phyloP scores from a whole-genome alignment of 345 rosid species.

The Hibiscus mutabilis region DNA sequence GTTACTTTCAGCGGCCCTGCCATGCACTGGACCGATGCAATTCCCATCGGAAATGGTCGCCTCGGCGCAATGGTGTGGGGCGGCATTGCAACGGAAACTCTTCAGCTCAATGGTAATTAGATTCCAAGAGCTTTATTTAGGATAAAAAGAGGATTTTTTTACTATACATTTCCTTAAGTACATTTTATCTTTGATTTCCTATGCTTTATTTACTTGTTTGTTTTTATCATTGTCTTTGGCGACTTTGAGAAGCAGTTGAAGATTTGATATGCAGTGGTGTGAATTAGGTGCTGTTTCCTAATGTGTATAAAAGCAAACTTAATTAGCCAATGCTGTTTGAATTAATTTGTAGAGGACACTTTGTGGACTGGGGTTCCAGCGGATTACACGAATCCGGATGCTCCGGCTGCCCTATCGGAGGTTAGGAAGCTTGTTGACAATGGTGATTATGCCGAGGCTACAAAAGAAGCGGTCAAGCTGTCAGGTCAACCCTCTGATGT shows the following conservation, averaged over 20 bases:
- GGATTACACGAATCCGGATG: constrained; percentile 57
- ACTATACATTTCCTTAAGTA: no score
- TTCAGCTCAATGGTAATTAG: constrained; percentile 67
- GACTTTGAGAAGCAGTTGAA: no score
- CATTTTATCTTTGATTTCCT: no score
- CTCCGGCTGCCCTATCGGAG: constrained; percentile 48
- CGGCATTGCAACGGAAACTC: constrained; percentile 57
- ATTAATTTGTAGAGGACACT: constrained; percentile 58
- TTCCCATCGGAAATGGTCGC: constrained; percentile 88
- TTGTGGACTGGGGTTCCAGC: constrained; percentile 83
- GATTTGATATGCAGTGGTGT: neutral
- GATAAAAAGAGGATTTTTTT: neutral
- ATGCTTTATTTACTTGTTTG: no score
- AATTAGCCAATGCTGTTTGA: neutral
- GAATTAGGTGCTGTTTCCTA: neutral
- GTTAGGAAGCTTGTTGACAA: constrained; percentile 71
- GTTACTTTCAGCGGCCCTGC: constrained; percentile 63
- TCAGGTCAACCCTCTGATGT: constrained; percentile 64
- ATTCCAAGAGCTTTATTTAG: neutral
- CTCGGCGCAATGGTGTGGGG: constrained; percentile 96
- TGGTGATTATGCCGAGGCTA: constrained; percentile 64
- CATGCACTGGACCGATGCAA: constrained; percentile 74
- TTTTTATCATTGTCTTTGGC: no score
- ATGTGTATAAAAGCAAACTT: neutral
- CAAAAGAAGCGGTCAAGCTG: constrained; percentile 57